These are phyloP conservation scores for Daedaleopsis sinensis DNA, from an alignment of 768 basidiomycete species.

Conservation along the genomic window DNA sequence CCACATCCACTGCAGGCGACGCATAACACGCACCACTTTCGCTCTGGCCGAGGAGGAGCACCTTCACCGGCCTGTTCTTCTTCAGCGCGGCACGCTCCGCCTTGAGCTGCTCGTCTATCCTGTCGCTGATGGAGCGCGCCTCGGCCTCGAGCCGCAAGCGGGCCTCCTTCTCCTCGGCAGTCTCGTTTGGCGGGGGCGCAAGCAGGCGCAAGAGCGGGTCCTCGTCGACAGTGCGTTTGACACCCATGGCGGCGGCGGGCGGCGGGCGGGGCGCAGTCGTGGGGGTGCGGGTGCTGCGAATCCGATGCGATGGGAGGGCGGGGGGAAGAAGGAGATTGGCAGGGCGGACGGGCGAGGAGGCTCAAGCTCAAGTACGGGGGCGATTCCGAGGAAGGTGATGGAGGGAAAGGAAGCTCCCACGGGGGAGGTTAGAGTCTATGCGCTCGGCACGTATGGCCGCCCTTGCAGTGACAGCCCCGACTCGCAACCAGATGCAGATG, in stretches of 20 bases:
- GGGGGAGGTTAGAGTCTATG: not conserved
- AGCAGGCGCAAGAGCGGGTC: constrained; percentile 66
- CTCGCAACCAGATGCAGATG: not conserved
- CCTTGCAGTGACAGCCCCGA: not conserved
- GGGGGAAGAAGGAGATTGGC: not conserved
- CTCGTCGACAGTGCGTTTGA: constrained; percentile 41
- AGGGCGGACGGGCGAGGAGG: not conserved
- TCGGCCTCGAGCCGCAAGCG: constrained; percentile 56
- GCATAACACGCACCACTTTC: constrained; percentile 34
- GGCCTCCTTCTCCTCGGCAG: constrained; percentile 45
- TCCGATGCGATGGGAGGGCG: not conserved
- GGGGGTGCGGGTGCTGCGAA: too few relatives aligned
- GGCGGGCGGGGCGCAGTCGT: not conserved
- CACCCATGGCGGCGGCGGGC: constrained; percentile 17
- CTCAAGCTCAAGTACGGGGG: not conserved
- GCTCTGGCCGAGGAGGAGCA: constrained; percentile 42
- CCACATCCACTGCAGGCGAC: not conserved
- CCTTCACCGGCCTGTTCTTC: constrained; percentile 38
- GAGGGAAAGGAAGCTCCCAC: not conserved
- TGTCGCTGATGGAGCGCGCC: constrained; percentile 58
- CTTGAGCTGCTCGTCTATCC: constrained; percentile 45
- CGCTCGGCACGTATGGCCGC: not conserved
- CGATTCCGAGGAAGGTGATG: not conserved
- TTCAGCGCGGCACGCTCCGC: constrained; percentile 34
- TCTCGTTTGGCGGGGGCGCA: constrained; percentile 62